Base-by-base conservation (phyloP, 2,329 filamentous ascomycete species). In the Phoma sp. region DNA sequence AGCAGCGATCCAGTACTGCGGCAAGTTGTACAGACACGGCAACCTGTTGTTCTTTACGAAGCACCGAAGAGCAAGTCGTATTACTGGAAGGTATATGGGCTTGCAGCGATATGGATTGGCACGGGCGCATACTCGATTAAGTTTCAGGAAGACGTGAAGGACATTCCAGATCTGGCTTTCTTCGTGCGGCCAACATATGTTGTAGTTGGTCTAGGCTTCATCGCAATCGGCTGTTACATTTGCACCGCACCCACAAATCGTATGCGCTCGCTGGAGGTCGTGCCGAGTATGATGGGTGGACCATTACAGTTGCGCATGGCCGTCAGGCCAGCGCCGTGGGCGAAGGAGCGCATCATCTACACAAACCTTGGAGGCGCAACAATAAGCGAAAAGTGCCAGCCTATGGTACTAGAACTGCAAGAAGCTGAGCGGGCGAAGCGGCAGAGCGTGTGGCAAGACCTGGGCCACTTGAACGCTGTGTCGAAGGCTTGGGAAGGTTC, bases 121-220 rank as follows among this genome's bases (percentile, higher is more conserved):
- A 61, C 61, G 5, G 70, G 68, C 2, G 59, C 68, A 6, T 75
- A 56, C 34, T 61, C 62, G 4, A 65, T 72, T 38, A 69, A 68
- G 28, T 73, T 67, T 50, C 67, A 68, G 50, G 60, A 68, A 14
- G 62, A 74, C 12, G 64, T 72, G 15, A 64, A 66, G 38, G 69
- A 69, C 30, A 53, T 66, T 12, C 60, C 60, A 25, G 71, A 66
- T 21, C 53, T 72, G 4, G 59, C 69, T 2, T 69, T 64, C 43
- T 75, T 73, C 43, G 68, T 75, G 1, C 60, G 65, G 14, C 69
- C 67, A 3, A 69, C 66, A 3, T 75, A 75, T 32, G 53, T 71
- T n/a, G 58, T 71, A n/a, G 62, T 73, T 7, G 66, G 66, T 10
- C 12, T 71, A 18, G 56, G 61, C 12, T 66, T 73, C 33, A 42